Percentiles rank a stretch among this genome's conserved stretches.
Conservation (phyloP, 108 stramenopile species). For the Skeletonema menzelii region DNA sequence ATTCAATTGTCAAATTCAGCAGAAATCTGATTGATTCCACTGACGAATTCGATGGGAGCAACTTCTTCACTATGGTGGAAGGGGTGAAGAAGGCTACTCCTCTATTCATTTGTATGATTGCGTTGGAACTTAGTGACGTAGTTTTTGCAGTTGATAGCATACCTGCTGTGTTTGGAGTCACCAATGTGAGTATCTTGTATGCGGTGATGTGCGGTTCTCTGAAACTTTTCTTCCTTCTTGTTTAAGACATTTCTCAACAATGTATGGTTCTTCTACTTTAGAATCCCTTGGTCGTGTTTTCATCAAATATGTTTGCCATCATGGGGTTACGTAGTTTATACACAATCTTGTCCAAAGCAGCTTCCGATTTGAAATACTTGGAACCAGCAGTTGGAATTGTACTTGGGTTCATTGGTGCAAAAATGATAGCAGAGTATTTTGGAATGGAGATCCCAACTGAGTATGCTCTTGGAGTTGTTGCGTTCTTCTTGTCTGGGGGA, state of each 20-base stretch:
- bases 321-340: constrained; percentile 94
- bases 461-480: constrained; percentile 72
- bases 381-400: constrained; percentile 92
- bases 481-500: constrained; percentile 65
- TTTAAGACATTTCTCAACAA: not conserved
- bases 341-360: constrained; percentile 89
- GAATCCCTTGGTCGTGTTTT: constrained; percentile 94
- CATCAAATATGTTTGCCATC: constrained; percentile 97
- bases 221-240: not conserved
- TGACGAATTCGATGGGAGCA: constrained; percentile 83
- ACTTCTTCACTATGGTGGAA: constrained; percentile 83
- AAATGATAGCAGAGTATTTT: constrained; percentile 92
- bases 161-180: constrained; percentile 95
- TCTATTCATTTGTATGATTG: constrained; percentile 91
- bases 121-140: constrained; percentile 94
- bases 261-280: constrained; percentile 7
- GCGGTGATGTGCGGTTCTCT: not conserved
- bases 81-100: constrained; percentile 90
- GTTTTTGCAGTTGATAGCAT: constrained; percentile 97
- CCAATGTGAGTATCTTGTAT: constrained; percentile 65
- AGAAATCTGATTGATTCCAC: constrained; percentile 67
- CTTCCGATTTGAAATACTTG: constrained; percentile 89
- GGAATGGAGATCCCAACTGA: constrained; percentile 68
- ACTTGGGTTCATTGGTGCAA: constrained; percentile 90
- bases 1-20: constrained; percentile 69